Evolutionary conservation across 192 early-diverging fungal species (phyloP).

Genomic region (Podila minutissima): DNA sequence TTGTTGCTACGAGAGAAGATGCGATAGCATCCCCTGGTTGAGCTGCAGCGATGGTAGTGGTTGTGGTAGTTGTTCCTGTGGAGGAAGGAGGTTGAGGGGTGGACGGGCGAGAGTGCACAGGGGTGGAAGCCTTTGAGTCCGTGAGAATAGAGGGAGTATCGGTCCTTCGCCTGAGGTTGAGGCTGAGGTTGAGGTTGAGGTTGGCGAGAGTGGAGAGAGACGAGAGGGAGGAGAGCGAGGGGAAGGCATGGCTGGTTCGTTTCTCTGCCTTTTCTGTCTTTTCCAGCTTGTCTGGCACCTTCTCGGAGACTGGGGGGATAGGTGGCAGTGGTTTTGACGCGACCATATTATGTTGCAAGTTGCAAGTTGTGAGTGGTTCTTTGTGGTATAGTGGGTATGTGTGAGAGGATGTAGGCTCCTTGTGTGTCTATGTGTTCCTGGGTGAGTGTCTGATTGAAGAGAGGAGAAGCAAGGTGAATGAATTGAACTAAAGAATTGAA

Average conservation of each 20-base stretch:
- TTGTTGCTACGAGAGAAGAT: neutral
- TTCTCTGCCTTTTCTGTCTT: neutral
- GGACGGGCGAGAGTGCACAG: conserved; percentile 2
- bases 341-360: conserved; percentile 2
- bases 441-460: neutral
- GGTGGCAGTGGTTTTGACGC: conserved; percentile 48
- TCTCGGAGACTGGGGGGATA: conserved; percentile 30
- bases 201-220: conserved; percentile 7
- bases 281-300: neutral
- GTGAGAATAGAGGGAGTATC: neutral
- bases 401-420: too few species aligned
- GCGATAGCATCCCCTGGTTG: neutral
- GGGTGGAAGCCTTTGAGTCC: neutral
- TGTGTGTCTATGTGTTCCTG: too few species aligned
- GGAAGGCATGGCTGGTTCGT: conserved; percentile 9
- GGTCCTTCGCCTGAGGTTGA: conserved; percentile 22
- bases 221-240: neutral
- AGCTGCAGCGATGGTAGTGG: neutral
- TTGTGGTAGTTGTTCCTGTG: neutral
- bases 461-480: neutral
- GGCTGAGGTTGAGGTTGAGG: conserved; percentile 28
- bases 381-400: neutral
- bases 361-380: too few species aligned
- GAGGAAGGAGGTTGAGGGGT: neutral
- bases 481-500: too few species aligned